Conservation (phyloP, 108 stramenopile species). For the Cyclostephanos tholiformis region DNA sequence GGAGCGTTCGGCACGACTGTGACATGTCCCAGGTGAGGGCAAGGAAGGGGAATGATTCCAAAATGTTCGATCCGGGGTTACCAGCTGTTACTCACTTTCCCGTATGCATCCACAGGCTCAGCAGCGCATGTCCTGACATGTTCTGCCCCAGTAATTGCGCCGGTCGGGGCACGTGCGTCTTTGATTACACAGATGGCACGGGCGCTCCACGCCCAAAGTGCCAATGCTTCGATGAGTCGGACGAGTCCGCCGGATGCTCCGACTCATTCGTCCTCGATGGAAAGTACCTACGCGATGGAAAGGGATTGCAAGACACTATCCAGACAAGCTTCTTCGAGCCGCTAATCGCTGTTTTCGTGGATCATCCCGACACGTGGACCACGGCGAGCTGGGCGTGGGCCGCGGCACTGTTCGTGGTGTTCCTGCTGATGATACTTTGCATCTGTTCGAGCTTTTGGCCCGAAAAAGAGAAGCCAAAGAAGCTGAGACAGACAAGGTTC, state of each 20-base stretch:
- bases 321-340: slow-evolving; percentile 86
- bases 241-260: slow-evolving; percentile 79
- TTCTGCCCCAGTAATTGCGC: slow-evolving; percentile 86
- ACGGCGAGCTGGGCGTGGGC: slow-evolving; percentile 85
- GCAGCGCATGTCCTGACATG: slow-evolving; percentile 77
- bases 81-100: slow-evolving; percentile 46
- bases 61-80: slow-evolving; percentile 20
- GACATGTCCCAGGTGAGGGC: slow-evolving; percentile 28
- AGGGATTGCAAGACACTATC: slow-evolving; percentile 65
- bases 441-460: slow-evolving; percentile 88
- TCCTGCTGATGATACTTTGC: slow-evolving; percentile 78
- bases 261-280: slow-evolving; percentile 74
- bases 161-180: slow-evolving; percentile 80
- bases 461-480: slow-evolving; percentile 42
- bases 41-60: not conserved
- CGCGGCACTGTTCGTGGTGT: slow-evolving; percentile 73
- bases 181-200: slow-evolving; percentile 46
- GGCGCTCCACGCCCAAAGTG: slow-evolving; percentile 61
- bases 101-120: slow-evolving; percentile 59
- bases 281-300: slow-evolving; percentile 67
- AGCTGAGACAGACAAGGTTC: slow-evolving; percentile 3
- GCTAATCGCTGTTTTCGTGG: slow-evolving; percentile 82
- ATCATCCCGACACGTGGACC: slow-evolving; percentile 86
- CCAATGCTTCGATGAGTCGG: slow-evolving; percentile 77
- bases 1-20: slow-evolving; percentile 48